These are phyloP conservation scores for Boletus coccyginus DNA, from an alignment of 768 basidiomycete species.

Conservation along the genomic window DNA sequence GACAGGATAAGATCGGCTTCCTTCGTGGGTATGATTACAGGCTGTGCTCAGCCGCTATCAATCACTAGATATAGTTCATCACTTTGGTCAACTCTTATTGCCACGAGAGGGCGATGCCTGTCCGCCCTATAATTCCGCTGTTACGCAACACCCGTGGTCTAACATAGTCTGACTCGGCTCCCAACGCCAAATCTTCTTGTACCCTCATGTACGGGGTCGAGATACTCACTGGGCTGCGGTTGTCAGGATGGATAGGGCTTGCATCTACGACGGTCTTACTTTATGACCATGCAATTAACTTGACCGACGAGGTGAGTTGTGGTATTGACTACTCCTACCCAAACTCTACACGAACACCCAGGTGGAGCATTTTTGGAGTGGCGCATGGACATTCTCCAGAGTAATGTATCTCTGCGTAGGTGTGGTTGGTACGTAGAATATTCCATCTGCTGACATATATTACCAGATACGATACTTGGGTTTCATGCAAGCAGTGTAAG, in stretches of 20 bases:
- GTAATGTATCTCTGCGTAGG: slow-evolving; percentile 10
- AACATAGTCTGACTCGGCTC: not conserved
- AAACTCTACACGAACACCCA: not conserved
- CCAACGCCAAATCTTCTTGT: not conserved
- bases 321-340: not conserved
- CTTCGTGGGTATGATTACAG: not conserved
- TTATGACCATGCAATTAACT: slow-evolving; percentile 11
- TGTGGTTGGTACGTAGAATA: not conserved
- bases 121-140: not conserved
- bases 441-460: not conserved
- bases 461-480: slow-evolving; percentile 12
- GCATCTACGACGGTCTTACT: slow-evolving; percentile 7
- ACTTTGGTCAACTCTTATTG: not conserved
- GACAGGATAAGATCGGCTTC: not conserved
- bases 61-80: not conserved
- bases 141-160: not conserved
- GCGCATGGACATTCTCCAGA: slow-evolving; percentile 9
- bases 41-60: not conserved
- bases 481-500: slow-evolving; percentile 6
- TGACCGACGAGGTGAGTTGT: slow-evolving; percentile 4
- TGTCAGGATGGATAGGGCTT: not conserved
- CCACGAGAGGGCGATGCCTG: not conserved
- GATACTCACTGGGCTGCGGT: not conserved
- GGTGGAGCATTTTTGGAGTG: slow-evolving; percentile 14
- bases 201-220: not conserved